Evolutionary conservation across 495 filamentous ascomycete genomes (phyloP).

Genomic region (Neurospora tetraspora): DNA sequence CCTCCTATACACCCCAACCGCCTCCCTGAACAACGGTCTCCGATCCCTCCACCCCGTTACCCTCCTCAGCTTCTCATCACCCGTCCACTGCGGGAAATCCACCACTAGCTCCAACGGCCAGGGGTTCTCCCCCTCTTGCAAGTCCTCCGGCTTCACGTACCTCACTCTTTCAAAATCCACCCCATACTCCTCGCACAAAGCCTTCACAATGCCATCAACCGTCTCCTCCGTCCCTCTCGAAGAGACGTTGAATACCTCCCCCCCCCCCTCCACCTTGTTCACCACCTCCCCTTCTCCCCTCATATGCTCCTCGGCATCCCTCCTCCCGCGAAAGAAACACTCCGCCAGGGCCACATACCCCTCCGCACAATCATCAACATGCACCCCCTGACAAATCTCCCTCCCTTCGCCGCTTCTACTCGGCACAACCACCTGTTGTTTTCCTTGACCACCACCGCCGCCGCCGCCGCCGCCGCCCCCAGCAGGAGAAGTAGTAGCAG

Average conservation of each 20-base stretch:
- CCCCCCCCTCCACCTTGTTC: neutral
- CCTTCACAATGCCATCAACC: neutral
- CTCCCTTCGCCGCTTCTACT: too few species aligned
- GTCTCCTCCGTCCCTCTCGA: neutral
- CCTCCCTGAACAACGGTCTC: neutral
- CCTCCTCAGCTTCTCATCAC: neutral
- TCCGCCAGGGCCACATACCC: neutral
- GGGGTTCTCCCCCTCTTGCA: neutral
- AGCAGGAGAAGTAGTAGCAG: too few species aligned
- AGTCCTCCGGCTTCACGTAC: neutral
- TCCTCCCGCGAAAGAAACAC: neutral
- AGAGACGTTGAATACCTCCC: neutral
- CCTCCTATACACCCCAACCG: neutral
- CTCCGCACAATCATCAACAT: neutral
- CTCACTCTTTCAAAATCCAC: neutral
- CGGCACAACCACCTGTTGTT: too few species aligned
- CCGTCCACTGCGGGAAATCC: neutral
- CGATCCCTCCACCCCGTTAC: neutral
- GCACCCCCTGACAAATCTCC: too few species aligned
- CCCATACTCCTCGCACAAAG: neutral
- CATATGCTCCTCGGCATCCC: too few species aligned
- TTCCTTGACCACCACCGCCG: too few species aligned
- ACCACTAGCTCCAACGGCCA: neutral
- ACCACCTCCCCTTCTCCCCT: too few species aligned
- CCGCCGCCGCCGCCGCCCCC: too few species aligned